A percentile compares a stretch with the other conserved stretches of the same genome.
Evolutionary conservation across 1,284 basidiomycete genomes (phyloP).

Genomic region (Austroboletus novae-zelandiae): DNA sequence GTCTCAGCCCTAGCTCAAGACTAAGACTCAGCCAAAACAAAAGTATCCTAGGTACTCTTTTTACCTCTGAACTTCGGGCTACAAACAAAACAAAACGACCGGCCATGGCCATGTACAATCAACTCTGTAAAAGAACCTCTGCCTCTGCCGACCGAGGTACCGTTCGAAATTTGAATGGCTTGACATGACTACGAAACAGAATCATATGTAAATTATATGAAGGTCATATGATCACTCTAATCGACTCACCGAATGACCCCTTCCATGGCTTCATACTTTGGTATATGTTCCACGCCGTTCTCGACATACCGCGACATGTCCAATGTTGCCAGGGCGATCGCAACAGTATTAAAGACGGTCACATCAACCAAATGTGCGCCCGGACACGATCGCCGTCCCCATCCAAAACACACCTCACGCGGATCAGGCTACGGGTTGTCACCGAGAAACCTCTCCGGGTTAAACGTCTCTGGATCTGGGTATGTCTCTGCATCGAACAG

Average conservation of each 20-base stretch:
- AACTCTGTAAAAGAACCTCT: too few species aligned
- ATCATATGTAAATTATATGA: not conserved
- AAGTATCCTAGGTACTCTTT: too few species aligned
- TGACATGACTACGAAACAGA: too few species aligned
- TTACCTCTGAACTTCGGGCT: too few species aligned
- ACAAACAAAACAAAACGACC: too few species aligned
- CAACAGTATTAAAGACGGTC: slow-evolving; percentile 16
- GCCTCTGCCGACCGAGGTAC: too few species aligned
- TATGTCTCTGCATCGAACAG: slow-evolving; percentile 11
- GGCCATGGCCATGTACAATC: too few species aligned
- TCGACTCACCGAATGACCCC: slow-evolving; percentile 5
- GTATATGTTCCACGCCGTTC: slow-evolving; percentile 8
- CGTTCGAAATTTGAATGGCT: too few species aligned
- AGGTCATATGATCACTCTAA: too few species aligned
- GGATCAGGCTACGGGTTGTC: slow-evolving; percentile 11
- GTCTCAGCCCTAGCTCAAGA: too few species aligned
- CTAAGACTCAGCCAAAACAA: too few species aligned
- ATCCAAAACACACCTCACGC: slow-evolving; percentile 16
- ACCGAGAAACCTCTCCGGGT: slow-evolving; percentile 16
- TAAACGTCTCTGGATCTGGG: slow-evolving; percentile 11
- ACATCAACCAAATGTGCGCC: slow-evolving; percentile 12
- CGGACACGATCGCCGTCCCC: slow-evolving; percentile 14
- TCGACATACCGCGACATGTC: slow-evolving; percentile 10
- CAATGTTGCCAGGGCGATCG: slow-evolving; percentile 17
- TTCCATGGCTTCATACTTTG: slow-evolving; percentile 9